Percentiles rank a stretch among this genome's conserved stretches.
Evolutionary conservation across 805 yeast genomes (phyloP).

Genomic region (Ogataea salicorniae): DNA sequence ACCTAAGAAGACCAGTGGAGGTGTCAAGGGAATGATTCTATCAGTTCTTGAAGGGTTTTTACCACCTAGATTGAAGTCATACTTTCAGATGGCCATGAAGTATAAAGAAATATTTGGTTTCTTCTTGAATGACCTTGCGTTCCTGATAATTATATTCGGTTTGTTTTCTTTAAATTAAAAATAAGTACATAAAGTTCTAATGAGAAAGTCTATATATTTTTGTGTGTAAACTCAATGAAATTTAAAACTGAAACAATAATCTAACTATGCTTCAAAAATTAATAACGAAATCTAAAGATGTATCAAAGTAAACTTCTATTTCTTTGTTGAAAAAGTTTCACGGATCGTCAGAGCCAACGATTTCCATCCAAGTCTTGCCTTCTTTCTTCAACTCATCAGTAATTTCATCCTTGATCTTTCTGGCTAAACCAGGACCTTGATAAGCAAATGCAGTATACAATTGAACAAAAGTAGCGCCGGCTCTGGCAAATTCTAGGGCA

Average conservation of each 20-base stretch:
- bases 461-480: slow-evolving; percentile 90
- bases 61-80: slow-evolving; percentile 14
- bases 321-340: slow-evolving; percentile 7
- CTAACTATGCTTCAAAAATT: background rate
- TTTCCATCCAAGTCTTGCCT: slow-evolving; percentile 80
- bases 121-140: slow-evolving; percentile 23
- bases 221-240: background rate
- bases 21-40: slow-evolving; percentile 13
- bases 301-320: background rate
- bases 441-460: slow-evolving; percentile 88
- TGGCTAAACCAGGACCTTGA: slow-evolving; percentile 82
- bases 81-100: slow-evolving; percentile 14
- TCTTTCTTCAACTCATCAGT: slow-evolving; percentile 57
- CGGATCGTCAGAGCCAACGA: slow-evolving; percentile 58
- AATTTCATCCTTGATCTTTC: slow-evolving; percentile 55
- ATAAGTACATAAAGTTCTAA: background rate
- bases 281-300: background rate
- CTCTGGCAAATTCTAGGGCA: slow-evolving; percentile 85
- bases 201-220: background rate
- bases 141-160: slow-evolving; percentile 25
- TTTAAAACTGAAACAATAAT: background rate
- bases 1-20: slow-evolving; percentile 1
- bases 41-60: slow-evolving; percentile 19
- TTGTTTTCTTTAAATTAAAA: slow-evolving; percentile 9
- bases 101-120: slow-evolving; percentile 24